phyloP scores from a whole-genome alignment of 139 green algal genomes.

The Chlorella sp. region DNA sequence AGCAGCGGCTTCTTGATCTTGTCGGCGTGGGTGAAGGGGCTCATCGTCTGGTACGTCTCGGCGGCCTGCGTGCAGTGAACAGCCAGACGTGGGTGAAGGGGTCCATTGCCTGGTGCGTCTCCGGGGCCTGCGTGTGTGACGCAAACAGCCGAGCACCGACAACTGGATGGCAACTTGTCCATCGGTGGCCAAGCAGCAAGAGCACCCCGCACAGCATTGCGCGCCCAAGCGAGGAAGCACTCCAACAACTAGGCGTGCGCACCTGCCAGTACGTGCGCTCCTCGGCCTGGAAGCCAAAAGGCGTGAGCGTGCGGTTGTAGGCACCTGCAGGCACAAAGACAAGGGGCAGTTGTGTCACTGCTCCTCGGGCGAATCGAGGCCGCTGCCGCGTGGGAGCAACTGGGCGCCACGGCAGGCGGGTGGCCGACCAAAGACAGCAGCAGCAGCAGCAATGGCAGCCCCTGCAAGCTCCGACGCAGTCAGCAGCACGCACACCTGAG shows the following conservation, averaged over 20 bases:
- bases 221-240: too few species aligned
- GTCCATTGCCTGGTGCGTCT: too few species aligned
- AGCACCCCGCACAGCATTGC: neutral
- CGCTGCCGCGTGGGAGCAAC: too few species aligned
- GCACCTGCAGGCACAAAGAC: constrained; percentile 43
- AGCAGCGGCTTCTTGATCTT: constrained; percentile 94
- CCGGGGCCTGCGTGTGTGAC: too few species aligned
- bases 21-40: constrained; percentile 89
- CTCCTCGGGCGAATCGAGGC: too few species aligned
- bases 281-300: constrained; percentile 98
- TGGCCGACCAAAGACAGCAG: too few species aligned
- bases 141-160: neutral
- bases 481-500: constrained; percentile 38
- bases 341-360: too few species aligned
- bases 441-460: too few species aligned
- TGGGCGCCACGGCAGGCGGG: too few species aligned
- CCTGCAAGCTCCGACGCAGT: too few species aligned
- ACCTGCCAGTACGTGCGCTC: constrained; percentile 97
- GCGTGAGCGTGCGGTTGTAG: constrained; percentile 97
- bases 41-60: constrained; percentile 94
- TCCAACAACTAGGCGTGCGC: neutral
- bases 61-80: constrained; percentile 67
- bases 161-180: too few species aligned
- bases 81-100: neutral
- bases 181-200: neutral